Conservation (phyloP, 2,329 filamentous ascomycete species). For the Arthrobotrys pseudoclavata region DNA sequence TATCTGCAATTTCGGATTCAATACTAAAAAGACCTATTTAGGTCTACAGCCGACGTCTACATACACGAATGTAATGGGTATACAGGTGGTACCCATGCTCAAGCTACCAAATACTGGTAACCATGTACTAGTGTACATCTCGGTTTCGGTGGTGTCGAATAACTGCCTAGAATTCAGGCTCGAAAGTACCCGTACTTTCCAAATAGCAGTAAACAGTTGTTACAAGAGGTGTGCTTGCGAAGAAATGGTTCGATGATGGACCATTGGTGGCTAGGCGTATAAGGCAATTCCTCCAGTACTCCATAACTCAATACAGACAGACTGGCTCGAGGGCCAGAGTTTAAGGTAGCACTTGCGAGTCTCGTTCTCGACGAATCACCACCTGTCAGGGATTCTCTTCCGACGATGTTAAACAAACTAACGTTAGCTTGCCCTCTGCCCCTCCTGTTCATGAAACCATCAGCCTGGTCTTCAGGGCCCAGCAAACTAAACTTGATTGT, state of each 20-base stretch:
- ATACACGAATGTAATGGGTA: neutral
- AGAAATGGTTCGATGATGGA: neutral
- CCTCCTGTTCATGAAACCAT: too few relatives aligned
- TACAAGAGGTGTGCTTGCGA: neutral
- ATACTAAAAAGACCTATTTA: neutral
- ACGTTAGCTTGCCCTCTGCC: too few relatives aligned
- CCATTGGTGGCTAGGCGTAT: neutral
- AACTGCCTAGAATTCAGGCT: neutral
- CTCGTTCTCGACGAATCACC: neutral
- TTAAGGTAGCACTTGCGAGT: neutral
- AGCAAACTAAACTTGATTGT: too few relatives aligned
- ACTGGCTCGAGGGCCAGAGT: neutral
- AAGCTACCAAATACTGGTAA: too few relatives aligned
- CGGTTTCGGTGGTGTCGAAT: neutral
- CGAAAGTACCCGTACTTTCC: neutral
- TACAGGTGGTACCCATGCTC: neutral
- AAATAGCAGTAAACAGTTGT: neutral
- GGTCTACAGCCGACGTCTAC: too few relatives aligned
- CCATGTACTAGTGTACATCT: neutral
- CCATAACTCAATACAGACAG: neutral
- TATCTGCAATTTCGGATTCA: constrained; percentile 1
- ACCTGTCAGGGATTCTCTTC: neutral
- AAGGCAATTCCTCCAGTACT: neutral
- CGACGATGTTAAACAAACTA: neutral
- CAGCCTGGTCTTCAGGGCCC: too few relatives aligned